A percentile compares a stretch with the other conserved stretches of the same genome.
These are phyloP conservation scores for Nepenthes alata DNA, from an alignment of 179 eudicot genomes.

Conservation along the genomic window DNA sequence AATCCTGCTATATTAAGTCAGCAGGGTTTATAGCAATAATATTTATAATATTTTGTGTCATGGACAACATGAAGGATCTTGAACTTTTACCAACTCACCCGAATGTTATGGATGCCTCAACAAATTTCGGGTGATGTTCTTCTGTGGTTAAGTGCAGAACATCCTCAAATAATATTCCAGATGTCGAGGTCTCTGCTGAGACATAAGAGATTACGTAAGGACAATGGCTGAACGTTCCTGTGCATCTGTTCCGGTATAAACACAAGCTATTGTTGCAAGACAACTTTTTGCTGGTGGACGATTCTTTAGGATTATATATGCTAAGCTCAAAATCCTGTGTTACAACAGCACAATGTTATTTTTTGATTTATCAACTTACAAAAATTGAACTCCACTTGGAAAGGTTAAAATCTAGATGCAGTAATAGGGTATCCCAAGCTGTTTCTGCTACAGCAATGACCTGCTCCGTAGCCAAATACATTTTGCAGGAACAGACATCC, in stretches of 20 bases:
- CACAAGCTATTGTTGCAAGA: slow-evolving; percentile 65
- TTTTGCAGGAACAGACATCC: too few species aligned
- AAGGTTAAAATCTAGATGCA: too few species aligned
- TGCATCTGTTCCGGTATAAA: slow-evolving; percentile 34
- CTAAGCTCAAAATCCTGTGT: slow-evolving; percentile 51
- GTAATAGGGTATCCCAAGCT: too few species aligned
- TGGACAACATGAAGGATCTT: neutral
- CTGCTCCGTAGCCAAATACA: too few species aligned
- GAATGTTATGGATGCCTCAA: slow-evolving; percentile 62
- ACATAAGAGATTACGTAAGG: slow-evolving; percentile 61
- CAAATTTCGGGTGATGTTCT: slow-evolving; percentile 38
- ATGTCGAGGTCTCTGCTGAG: slow-evolving; percentile 68
- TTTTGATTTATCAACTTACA: neutral
- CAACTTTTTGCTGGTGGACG: slow-evolving; percentile 58
- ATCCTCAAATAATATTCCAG: slow-evolving; percentile 79
- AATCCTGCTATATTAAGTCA: neutral
- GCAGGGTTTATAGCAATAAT: neutral
- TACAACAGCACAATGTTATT: neutral
- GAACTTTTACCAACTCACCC: slow-evolving; percentile 40
- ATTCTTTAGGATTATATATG: slow-evolving; percentile 67
- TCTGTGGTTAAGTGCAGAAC: slow-evolving; percentile 64
- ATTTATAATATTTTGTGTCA: neutral
- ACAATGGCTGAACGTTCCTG: slow-evolving; percentile 35
- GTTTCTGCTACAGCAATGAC: too few species aligned
- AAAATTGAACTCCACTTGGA: neutral